phyloP scores from a whole-genome alignment of 2,329 filamentous ascomycete species.

The Penicillium sp. region DNA sequence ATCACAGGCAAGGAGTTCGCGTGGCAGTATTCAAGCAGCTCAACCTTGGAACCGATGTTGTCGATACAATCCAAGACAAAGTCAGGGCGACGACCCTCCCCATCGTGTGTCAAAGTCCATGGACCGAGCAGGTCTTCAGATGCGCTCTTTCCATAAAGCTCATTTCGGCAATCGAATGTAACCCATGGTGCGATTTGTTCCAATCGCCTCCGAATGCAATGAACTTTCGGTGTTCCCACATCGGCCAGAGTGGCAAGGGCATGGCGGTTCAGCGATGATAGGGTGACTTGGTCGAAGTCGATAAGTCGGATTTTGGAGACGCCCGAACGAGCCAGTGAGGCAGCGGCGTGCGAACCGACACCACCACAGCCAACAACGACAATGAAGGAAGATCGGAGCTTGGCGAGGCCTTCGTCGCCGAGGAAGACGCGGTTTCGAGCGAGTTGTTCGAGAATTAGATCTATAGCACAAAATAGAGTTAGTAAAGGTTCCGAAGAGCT shows the following conservation, averaged over 20 bases:
- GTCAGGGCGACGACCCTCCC: slow-evolving; percentile 62
- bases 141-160: slow-evolving; percentile 73
- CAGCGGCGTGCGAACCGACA: slow-evolving; percentile 88
- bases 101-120: slow-evolving; percentile 57
- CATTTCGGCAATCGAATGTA: slow-evolving; percentile 79
- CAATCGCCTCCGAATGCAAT: slow-evolving; percentile 75
- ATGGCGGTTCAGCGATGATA: slow-evolving; percentile 94
- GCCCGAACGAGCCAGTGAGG: slow-evolving; percentile 84
- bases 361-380: slow-evolving; percentile 91
- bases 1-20: slow-evolving; percentile 78
- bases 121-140: slow-evolving; percentile 68
- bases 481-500: slow-evolving; percentile 1
- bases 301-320: slow-evolving; percentile 85
- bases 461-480: slow-evolving; percentile 42
- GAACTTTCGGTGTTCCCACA: slow-evolving; percentile 89
- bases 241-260: slow-evolving; percentile 92
- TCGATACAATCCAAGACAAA: slow-evolving; percentile 98
- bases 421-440: slow-evolving; percentile 92
- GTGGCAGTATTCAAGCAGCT: slow-evolving; percentile 83
- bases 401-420: slow-evolving; percentile 74
- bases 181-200: slow-evolving; percentile 91
- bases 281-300: slow-evolving; percentile 96
- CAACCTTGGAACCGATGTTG: slow-evolving; percentile 96
- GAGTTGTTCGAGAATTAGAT: slow-evolving; percentile 90
- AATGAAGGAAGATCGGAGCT: slow-evolving; percentile 79